Evolutionary conservation across 2,329 filamentous ascomycete species (phyloP).

Genomic region (Reticulascus tulasneorum): DNA sequence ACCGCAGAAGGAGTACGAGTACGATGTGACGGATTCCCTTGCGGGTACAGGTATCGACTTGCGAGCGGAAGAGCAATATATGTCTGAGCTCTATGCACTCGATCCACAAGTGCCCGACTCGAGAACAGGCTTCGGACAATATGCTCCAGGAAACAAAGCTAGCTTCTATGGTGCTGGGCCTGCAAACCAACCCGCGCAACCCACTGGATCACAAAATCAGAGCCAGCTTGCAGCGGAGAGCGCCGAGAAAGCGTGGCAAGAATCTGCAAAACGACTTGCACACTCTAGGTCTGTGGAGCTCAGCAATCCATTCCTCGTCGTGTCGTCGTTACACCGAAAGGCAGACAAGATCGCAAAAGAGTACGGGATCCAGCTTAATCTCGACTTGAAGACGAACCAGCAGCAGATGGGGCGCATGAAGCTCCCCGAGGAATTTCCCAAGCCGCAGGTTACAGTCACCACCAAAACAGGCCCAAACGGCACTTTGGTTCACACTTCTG

Average conservation of each 20-base stretch:
- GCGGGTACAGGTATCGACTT: slow-evolving; percentile 83
- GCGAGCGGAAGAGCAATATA: slow-evolving; percentile 77
- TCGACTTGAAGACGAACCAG: slow-evolving; percentile 47
- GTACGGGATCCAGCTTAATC: slow-evolving; percentile 51
- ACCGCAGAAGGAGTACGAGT: slow-evolving; percentile 57
- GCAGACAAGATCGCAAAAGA: slow-evolving; percentile 56
- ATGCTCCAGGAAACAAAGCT: slow-evolving; percentile 50
- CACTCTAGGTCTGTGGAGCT: slow-evolving; percentile 65
- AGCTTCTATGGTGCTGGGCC: slow-evolving; percentile 62
- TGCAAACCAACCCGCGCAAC: slow-evolving; percentile 59
- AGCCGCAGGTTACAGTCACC: slow-evolving; percentile 49
- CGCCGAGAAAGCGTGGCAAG: slow-evolving; percentile 62
- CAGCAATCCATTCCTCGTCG: slow-evolving; percentile 67
- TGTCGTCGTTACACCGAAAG: slow-evolving; percentile 56
- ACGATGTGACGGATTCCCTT: slow-evolving; percentile 80
- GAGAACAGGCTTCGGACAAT: slow-evolving; percentile 50
- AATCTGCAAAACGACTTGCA: slow-evolving; percentile 59
- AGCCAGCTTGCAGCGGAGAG: slow-evolving; percentile 63
- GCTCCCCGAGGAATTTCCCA: slow-evolving; percentile 44
- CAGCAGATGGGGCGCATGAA: slow-evolving; percentile 44
- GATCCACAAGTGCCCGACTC: slow-evolving; percentile 40
- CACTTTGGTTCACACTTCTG: slow-evolving; percentile 57
- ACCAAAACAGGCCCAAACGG: slow-evolving; percentile 58
- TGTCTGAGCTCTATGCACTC: slow-evolving; percentile 63
- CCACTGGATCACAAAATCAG: slow-evolving; percentile 43